These are phyloP conservation scores for Microcera coccophila DNA, from an alignment of 2,329 filamentous ascomycete species.

Conservation along the genomic window DNA sequence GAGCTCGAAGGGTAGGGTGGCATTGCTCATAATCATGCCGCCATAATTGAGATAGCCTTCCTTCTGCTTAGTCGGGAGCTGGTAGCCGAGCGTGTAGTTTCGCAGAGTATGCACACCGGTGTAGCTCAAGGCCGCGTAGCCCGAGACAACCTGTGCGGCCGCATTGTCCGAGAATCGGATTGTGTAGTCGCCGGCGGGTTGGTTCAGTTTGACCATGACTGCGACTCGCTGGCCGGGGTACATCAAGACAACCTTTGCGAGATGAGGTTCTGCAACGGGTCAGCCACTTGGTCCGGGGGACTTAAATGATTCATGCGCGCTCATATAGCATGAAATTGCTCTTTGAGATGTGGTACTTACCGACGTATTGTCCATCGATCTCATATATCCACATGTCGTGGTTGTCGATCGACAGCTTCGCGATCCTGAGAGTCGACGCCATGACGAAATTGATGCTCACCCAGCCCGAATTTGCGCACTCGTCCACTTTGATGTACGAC, in stretches of 20 bases:
- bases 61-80: not conserved
- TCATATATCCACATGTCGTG: constrained; percentile 52
- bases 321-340: constrained; percentile 7
- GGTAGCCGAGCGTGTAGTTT: too few species aligned
- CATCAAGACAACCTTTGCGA: constrained; percentile 45
- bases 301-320: too few species aligned
- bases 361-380: constrained; percentile 52
- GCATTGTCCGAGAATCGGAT: constrained; percentile 42
- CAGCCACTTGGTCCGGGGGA: too few species aligned
- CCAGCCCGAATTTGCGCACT: constrained; percentile 7
- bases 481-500: constrained; percentile 40
- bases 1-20: too few species aligned
- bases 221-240: constrained; percentile 53
- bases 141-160: constrained; percentile 15
- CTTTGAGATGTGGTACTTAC: too few species aligned
- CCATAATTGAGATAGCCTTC: too few species aligned
- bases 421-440: constrained; percentile 11
- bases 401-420: constrained; percentile 47
- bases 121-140: not conserved
- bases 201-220: constrained; percentile 44
- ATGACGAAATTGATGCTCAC: constrained; percentile 47
- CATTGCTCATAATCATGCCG: too few species aligned
- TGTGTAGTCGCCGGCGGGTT: constrained; percentile 45
- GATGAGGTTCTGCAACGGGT: too few species aligned
- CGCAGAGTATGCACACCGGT: too few species aligned